Base-by-base conservation (phyloP, 1,284 basidiomycete genomes). In the Trametes versicolor region DNA sequence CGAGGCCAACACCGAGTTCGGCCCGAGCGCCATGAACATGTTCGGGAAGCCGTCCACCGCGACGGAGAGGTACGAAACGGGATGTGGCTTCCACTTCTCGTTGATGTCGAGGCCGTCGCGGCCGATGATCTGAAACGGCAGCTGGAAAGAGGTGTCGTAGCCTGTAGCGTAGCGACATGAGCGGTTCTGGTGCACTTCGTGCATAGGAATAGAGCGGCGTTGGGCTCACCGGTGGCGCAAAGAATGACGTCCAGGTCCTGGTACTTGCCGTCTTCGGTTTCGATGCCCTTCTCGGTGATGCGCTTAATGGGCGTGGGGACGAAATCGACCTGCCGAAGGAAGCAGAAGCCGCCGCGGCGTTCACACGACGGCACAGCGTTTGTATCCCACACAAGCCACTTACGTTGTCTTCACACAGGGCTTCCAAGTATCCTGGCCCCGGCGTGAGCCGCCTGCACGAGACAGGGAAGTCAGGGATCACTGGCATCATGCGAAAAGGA, bases 401-500 rank as follows among this genome's bases (percentile, higher is more conserved):
- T 59, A 87, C 87, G 70, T 90, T 89, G 60, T 86, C 83, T 72
- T 84, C 79, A 65, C 84, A 85, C 7, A 90, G 74, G 0, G 89
- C 85, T 70, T 89, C 87, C 27, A 91, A 79, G 72, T 88, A 91
- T 2, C 88, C 87, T 34, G 87, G 87, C 0, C 87, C 89, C 4
- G 89, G 88, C 0, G 89, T 90, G 48, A 89, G 74, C 45, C 89
- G 80, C 37, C 86, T 80, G 73, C 87, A 90, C 10, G 78, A 81
- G 13, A 88, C 83, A 4, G 83, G 78, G 70, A 89, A 90, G 54
- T 82, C 81, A 3, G 88, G 88, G 23, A 89, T 79, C 13, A 89
- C 87, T 88, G 43, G 2, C 5, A 36, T 60, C 12, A 43, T 57
- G 15, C 19, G 25, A 27, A 27, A 4, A 36, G 29, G 29, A 8